Conservation (phyloP, 2,329 filamentous ascomycete genomes). For the Purpureocillium takamizusanense region DNA sequence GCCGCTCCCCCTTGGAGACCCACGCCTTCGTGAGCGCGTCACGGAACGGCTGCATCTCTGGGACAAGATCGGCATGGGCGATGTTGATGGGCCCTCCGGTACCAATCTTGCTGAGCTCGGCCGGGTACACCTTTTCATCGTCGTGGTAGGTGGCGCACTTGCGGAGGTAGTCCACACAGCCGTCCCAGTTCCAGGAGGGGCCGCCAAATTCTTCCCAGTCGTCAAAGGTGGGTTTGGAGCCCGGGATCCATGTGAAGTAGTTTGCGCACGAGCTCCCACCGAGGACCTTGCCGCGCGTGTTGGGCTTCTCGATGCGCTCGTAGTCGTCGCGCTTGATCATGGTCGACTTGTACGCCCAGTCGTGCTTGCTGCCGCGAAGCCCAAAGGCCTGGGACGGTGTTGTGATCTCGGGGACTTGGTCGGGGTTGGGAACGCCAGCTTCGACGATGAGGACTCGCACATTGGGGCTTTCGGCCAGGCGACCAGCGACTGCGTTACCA, state of each 20-base stretch:
- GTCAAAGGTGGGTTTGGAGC: constrained; percentile 50
- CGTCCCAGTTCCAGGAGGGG: constrained; percentile 53
- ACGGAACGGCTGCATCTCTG: constrained; percentile 42
- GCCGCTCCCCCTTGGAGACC: constrained; percentile 38
- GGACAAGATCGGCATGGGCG: constrained; percentile 42
- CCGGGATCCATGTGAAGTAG: constrained; percentile 56
- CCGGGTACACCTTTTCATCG: constrained; percentile 33
- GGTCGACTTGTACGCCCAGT: constrained; percentile 54
- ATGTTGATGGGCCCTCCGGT: constrained; percentile 41
- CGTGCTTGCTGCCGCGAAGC: constrained; percentile 44
- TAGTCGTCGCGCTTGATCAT: constrained; percentile 51
- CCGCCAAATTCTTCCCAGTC: constrained; percentile 66
- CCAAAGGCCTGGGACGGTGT: constrained; percentile 44
- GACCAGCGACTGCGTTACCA: constrained; percentile 24
- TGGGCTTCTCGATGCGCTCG: constrained; percentile 52
- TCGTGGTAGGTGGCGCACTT: constrained; percentile 52
- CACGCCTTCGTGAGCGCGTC: constrained; percentile 41
- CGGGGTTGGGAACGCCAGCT: constrained; percentile 37
- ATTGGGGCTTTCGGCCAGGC: constrained; percentile 23
- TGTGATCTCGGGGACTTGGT: constrained; percentile 39
- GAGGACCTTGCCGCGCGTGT: constrained; percentile 50
- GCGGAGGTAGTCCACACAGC: constrained; percentile 38
- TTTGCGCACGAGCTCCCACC: constrained; percentile 51
- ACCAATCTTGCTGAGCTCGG: constrained; percentile 41
- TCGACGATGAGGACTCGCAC: constrained; percentile 38